Conservation (phyloP, 2,329 filamentous ascomycete genomes). For the Pyrenochaeta sp. region DNA sequence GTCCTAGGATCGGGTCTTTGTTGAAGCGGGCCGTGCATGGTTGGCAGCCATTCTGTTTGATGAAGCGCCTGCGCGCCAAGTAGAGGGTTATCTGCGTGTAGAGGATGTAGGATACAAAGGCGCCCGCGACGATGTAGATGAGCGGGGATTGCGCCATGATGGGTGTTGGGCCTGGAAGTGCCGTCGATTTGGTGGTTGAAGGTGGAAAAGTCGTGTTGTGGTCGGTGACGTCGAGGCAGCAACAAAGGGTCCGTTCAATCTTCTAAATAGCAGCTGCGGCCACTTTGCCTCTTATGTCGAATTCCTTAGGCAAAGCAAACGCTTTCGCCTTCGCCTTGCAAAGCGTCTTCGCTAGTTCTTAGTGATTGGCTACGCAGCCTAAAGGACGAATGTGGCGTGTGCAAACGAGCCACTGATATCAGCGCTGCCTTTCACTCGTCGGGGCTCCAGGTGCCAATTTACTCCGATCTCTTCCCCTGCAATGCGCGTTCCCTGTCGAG, state of each 20-base stretch:
- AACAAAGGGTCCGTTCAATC: background rate
- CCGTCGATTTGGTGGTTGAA: background rate
- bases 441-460: background rate
- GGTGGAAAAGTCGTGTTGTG: background rate
- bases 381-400: background rate
- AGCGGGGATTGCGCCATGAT: conserved; percentile 37
- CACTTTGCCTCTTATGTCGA: background rate
- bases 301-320: background rate
- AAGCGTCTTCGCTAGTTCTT: background rate
- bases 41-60: conserved; percentile 58
- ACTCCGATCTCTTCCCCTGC: background rate
- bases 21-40: conserved; percentile 57
- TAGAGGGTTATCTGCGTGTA: conserved; percentile 47
- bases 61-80: conserved; percentile 48
- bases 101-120: conserved; percentile 47
- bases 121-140: conserved; percentile 37
- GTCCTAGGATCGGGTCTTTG: conserved; percentile 63
- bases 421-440: background rate
- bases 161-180: background rate
- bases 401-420: background rate
- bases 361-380: background rate
- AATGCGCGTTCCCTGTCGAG: background rate
- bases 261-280: background rate
- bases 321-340: background rate
- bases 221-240: background rate